Percentiles rank a stretch among this genome's conserved stretches.
phyloP scores from a whole-genome alignment of 1,284 basidiomycete genomes.

The Grifola frondosa region DNA sequence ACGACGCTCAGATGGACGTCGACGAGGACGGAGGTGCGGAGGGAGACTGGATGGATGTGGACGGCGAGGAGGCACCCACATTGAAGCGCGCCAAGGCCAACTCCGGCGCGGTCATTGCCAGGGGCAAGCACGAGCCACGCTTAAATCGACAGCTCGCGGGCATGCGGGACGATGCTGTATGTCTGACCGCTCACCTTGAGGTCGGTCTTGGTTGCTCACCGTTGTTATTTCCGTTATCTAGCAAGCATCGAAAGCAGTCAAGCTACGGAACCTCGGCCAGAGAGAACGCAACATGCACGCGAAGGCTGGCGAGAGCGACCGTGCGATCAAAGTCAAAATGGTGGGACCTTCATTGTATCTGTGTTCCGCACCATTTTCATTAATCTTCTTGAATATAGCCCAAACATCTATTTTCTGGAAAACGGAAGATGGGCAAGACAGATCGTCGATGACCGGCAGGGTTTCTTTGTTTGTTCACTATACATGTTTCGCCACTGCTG shows the following conservation, averaged over 20 bases:
- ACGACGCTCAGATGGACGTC: slow-evolving; percentile 47
- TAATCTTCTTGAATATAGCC: slow-evolving; percentile 46
- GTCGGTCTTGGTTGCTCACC: not conserved
- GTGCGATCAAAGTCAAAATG: slow-evolving; percentile 78
- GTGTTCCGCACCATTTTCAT: not conserved
- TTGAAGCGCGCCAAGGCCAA: slow-evolving; percentile 65
- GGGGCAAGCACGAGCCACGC: slow-evolving; percentile 57
- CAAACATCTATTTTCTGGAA: slow-evolving; percentile 85
- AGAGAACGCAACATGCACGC: slow-evolving; percentile 84
- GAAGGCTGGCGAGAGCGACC: slow-evolving; percentile 88
- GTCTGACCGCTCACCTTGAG: slow-evolving; percentile 20
- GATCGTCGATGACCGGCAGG: slow-evolving; percentile 57
- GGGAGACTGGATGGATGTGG: slow-evolving; percentile 56
- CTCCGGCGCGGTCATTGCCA: slow-evolving; percentile 53
- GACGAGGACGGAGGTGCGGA: slow-evolving; percentile 40
- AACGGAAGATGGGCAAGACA: slow-evolving; percentile 87
- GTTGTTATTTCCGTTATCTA: slow-evolving; percentile 30
- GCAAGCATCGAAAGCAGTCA: slow-evolving; percentile 79
- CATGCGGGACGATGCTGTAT: slow-evolving; percentile 69
- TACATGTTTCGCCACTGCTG: too few species aligned
- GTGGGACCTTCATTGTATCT: slow-evolving; percentile 41
- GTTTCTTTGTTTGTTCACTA: not conserved
- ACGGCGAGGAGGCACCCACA: slow-evolving; percentile 50
- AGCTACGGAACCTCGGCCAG: slow-evolving; percentile 83
- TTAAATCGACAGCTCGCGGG: slow-evolving; percentile 79